phyloP scores from a whole-genome alignment of 345 rosid genomes.

The Eucalyptus albens region DNA sequence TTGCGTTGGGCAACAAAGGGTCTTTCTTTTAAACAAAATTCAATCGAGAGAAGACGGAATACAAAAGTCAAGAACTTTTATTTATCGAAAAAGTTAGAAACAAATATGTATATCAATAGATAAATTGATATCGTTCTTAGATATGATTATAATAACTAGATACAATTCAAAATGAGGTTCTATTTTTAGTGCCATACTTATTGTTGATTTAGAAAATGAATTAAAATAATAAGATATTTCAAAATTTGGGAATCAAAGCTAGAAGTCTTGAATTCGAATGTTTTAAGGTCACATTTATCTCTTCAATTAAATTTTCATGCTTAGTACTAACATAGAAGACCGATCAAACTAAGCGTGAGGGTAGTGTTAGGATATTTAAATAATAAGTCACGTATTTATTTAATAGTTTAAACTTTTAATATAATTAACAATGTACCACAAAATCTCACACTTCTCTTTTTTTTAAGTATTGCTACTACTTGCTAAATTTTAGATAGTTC shows the following conservation, averaged over 20 bases:
- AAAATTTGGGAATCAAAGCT: neutral
- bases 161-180: neutral
- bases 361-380: no score
- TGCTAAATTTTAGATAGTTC: no score
- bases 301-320: rapidly evolving
- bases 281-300: no score
- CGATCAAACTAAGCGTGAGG: no score
- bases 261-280: rapidly evolving
- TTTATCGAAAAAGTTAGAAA: neutral
- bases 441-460: no score
- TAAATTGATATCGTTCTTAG: neutral
- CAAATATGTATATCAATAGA: neutral
- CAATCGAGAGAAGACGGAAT: neutral
- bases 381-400: no score
- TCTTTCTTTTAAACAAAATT: neutral
- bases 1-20: neutral
- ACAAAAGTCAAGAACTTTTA: neutral
- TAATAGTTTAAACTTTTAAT: no score
- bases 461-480: no score
- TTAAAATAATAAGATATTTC: neutral
- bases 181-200: neutral
- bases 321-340: rapidly evolving
- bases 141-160: neutral
- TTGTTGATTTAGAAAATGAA: neutral
- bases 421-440: rapidly evolving